These are phyloP conservation scores for Annulohypoxylon moriforme DNA, from an alignment of 495 filamentous ascomycete genomes.

Conservation along the genomic window DNA sequence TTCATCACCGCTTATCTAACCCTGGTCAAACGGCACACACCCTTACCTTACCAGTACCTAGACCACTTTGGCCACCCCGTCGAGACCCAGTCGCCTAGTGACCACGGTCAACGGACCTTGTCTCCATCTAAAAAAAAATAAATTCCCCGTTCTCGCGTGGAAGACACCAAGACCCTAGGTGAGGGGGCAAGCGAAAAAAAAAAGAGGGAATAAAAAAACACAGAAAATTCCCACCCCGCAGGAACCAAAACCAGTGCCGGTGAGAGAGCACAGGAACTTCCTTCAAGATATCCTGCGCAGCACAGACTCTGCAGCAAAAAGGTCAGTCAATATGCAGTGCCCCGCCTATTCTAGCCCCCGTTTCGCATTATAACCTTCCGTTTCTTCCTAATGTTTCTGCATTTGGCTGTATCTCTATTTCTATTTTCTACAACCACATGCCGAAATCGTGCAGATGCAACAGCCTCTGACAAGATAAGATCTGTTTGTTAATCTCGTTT, in stretches of 20 bases:
- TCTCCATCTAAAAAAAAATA: constrained; percentile 38
- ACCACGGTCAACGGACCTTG: constrained; percentile 32
- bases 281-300: constrained; percentile 31
- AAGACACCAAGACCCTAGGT: constrained; percentile 38
- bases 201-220: constrained; percentile 14
- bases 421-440: constrained; percentile 46
- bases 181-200: constrained; percentile 30
- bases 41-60: constrained; percentile 36
- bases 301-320: constrained; percentile 41
- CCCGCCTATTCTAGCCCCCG: constrained; percentile 45
- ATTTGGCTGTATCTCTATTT: constrained; percentile 41
- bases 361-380: constrained; percentile 41
- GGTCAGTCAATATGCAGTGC: constrained; percentile 49
- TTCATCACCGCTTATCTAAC: constrained; percentile 44
- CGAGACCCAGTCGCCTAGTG: constrained; percentile 39
- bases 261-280: constrained; percentile 7
- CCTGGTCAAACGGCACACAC: constrained; percentile 40
- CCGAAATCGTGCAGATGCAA: constrained; percentile 45
- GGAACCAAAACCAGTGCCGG: constrained; percentile 10
- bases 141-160: constrained; percentile 41
- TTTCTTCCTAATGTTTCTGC: constrained; percentile 36
- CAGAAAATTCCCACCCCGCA: constrained; percentile 36
- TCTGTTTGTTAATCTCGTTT: constrained; percentile 36
- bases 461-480: constrained; percentile 45
- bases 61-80: constrained; percentile 31